phyloP scores from a whole-genome alignment of 306 rosid genomes.

The Vicia villosa region DNA sequence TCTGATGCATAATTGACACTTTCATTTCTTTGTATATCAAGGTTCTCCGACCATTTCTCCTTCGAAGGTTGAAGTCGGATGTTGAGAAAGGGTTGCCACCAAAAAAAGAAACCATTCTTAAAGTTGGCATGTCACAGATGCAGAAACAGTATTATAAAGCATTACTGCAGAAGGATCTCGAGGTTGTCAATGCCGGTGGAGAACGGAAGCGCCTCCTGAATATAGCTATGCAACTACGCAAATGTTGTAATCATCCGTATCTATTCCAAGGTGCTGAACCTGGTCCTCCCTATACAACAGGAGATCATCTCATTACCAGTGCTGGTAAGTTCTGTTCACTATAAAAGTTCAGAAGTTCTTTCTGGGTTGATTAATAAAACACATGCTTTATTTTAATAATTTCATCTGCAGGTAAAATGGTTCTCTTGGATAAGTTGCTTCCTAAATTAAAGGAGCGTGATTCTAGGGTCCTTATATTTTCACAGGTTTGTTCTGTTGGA shows the following conservation, averaged over 20 bases:
- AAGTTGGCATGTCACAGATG: conserved; percentile 99
- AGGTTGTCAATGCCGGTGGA: conserved; percentile 99
- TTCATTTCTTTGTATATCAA: conserved; percentile 40
- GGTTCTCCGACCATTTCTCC: conserved; percentile 98
- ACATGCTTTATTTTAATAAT: not conserved
- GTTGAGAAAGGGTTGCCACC: conserved; percentile 99
- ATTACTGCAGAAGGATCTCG: conserved; percentile 94
- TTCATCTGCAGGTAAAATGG: conserved; percentile 84
- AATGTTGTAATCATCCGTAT: conserved; percentile 98
- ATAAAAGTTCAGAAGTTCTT: conserved; percentile 21
- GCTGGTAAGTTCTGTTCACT: conserved; percentile 64
- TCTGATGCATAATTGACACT: conserved; percentile 15
- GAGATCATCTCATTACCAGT: conserved; percentile 87
- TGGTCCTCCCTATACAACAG: conserved; percentile 98
- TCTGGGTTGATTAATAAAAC: conserved; percentile 18
- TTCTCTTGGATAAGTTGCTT: conserved; percentile 95
- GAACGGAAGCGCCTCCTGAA: conserved; percentile 95
- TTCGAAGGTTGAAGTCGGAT: conserved; percentile 97
- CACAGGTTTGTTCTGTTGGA: conserved; percentile 54
- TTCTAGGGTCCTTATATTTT: conserved; percentile 93
- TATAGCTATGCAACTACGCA: conserved; percentile 98
- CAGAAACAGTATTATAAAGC: conserved; percentile 95
- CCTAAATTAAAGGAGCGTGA: conserved; percentile 98
- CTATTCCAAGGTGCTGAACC: conserved; percentile 99
- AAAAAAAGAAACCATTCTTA: conserved; percentile 94